Evolutionary conservation across 2,329 filamentous ascomycete species (phyloP).

Genomic region (Ascochyta fabae): DNA sequence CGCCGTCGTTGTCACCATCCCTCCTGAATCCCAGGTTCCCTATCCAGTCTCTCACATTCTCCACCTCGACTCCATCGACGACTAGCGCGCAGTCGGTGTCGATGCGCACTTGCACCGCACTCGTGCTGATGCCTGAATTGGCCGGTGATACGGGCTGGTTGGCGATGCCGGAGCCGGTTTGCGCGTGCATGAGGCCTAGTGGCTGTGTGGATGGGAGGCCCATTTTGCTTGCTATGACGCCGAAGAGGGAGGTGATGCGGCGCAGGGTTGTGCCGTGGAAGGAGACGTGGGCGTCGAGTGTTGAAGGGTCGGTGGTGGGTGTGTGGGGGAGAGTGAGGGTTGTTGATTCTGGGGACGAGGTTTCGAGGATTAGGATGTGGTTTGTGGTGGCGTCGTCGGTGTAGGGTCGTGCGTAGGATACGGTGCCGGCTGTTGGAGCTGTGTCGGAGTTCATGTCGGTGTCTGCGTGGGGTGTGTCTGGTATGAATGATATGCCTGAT

Average conservation of each 20-base stretch:
- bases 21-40: constrained; percentile 23
- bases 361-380: constrained; percentile 73
- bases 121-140: constrained; percentile 72
- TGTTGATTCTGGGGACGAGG: constrained; percentile 57
- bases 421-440: constrained; percentile 56
- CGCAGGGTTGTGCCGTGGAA: constrained; percentile 76
- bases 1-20: neutral
- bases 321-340: constrained; percentile 35
- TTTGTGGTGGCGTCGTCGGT: constrained; percentile 77
- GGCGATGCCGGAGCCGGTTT: constrained; percentile 61
- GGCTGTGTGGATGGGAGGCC: constrained; percentile 67
- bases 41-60: constrained; percentile 23
- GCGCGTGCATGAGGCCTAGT: constrained; percentile 70
- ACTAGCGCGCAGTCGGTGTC: constrained; percentile 32
- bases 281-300: constrained; percentile 59
- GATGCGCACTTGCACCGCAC: constrained; percentile 61
- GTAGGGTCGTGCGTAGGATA: constrained; percentile 84
- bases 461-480: constrained; percentile 51
- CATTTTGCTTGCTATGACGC: constrained; percentile 82
- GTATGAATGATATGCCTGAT: constrained; percentile 74
- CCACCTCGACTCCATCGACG: constrained; percentile 31
- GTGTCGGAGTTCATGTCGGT: constrained; percentile 49
- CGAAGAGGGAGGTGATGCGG: constrained; percentile 74
- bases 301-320: constrained; percentile 33
- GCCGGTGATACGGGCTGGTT: constrained; percentile 69